A percentile compares a stretch with the other conserved stretches of the same genome.
These are phyloP conservation scores for Cutaneotrichosporon curvatum DNA, from an alignment of 1,284 basidiomycete genomes.

Conservation along the genomic window DNA sequence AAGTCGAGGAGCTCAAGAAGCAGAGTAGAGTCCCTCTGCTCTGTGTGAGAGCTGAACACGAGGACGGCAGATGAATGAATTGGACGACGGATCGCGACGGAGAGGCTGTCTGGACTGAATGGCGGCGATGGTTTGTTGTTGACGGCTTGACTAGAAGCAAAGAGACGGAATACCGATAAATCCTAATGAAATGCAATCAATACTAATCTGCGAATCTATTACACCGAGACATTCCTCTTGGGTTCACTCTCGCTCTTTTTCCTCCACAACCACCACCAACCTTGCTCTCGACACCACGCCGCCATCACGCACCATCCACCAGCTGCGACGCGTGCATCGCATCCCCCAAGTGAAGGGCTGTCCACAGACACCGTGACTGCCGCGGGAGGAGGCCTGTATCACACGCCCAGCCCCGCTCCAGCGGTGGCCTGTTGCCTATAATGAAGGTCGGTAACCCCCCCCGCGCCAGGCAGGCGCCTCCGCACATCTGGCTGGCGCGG, in stretches of 20 bases:
- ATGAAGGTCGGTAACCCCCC: slow-evolving; percentile 42
- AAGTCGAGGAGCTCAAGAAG: no score
- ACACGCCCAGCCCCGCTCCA: slow-evolving; percentile 5
- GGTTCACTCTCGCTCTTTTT: not conserved
- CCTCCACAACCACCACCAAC: slow-evolving; percentile 2
- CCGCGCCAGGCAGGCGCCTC: no score
- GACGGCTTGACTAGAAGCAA: not conserved
- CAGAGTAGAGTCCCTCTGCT: no score
- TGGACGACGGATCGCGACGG: no score
- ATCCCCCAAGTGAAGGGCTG: slow-evolving; percentile 19
- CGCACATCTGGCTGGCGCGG: not conserved
- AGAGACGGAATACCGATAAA: not conserved
- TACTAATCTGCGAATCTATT: no score
- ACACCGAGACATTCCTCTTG: no score
- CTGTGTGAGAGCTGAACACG: no score
- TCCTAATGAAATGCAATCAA: no score
- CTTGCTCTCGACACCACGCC: slow-evolving; percentile 10
- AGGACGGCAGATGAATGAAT: no score
- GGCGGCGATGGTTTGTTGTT: no score
- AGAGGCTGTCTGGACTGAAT: no score
- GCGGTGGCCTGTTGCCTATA: slow-evolving; percentile 12
- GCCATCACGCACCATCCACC: slow-evolving; percentile 34
- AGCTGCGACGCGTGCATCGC: not conserved
- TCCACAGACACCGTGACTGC: slow-evolving; percentile 21
- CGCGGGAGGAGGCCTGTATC: not conserved